phyloP scores from a whole-genome alignment of 306 rosid species.

The Arachis hypogaea region DNA sequence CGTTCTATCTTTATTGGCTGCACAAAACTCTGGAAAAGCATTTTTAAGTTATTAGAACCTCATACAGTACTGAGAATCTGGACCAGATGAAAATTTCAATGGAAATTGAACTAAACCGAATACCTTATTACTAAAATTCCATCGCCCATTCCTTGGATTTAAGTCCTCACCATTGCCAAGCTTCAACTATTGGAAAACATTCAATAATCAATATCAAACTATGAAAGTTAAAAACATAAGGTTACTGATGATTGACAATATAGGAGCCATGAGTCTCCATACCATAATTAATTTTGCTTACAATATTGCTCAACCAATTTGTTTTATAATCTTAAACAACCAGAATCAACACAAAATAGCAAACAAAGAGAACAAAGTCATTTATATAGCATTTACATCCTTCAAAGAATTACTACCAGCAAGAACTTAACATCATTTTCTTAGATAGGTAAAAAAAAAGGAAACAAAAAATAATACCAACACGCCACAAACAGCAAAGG shows the following conservation, averaged over 20 bases:
- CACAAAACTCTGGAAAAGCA: conserved; percentile 64
- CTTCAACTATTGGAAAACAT: conserved; percentile 58
- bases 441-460: no score
- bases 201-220: conserved; percentile 24
- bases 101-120: conserved; percentile 20
- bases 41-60: conserved; percentile 38
- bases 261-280: background rate
- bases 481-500: background rate
- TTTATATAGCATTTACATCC: background rate
- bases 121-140: conserved; percentile 88
- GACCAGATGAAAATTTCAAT: conserved; percentile 16
- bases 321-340: background rate
- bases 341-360: background rate
- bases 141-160: conserved; percentile 84
- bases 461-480: background rate
- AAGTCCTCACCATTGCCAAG: conserved; percentile 91
- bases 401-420: background rate
- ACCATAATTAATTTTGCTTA: background rate
- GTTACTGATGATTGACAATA: background rate
- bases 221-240: background rate
- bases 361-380: background rate
- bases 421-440: background rate
- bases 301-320: background rate
- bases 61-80: conserved; percentile 43
- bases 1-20: conserved; percentile 76